These are phyloP conservation scores for Barnettozyma pratensis DNA, from an alignment of 805 yeast species.

Conservation along the genomic window DNA sequence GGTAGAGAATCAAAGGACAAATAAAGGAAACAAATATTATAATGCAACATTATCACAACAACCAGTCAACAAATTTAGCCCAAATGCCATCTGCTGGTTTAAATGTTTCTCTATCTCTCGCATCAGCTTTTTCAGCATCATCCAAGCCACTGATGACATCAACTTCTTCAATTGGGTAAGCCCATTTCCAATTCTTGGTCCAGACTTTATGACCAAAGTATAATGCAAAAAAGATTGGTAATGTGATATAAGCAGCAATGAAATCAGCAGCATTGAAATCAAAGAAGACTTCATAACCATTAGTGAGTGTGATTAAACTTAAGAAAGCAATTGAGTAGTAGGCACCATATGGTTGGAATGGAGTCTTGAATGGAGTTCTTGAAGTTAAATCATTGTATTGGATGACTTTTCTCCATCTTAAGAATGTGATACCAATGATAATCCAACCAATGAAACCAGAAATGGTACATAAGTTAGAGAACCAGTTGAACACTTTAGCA, in stretches of 20 bases:
- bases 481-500: conserved; percentile 57
- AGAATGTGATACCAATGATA: conserved; percentile 59
- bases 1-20: too few species aligned
- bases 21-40: background rate
- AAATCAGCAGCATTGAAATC: conserved; percentile 45
- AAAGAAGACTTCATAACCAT: conserved; percentile 66
- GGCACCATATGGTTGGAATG: conserved; percentile 53
- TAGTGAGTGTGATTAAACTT: conserved; percentile 54
- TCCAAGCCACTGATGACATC: conserved; percentile 59
- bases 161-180: conserved; percentile 49
- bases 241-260: conserved; percentile 66
- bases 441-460: conserved; percentile 77
- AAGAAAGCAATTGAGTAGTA: conserved; percentile 48
- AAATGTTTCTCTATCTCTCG: conserved; percentile 11
- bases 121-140: conserved; percentile 42
- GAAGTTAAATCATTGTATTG: conserved; percentile 45
- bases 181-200: conserved; percentile 39
- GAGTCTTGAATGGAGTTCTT: conserved; percentile 53
- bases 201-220: conserved; percentile 55
- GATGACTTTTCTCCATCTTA: conserved; percentile 66
- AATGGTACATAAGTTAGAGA: conserved; percentile 73
- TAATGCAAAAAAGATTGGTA: conserved; percentile 49
- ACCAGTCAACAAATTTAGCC: conserved; percentile 20
- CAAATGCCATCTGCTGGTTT: conserved; percentile 8
- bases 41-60: conserved; percentile 10